A percentile compares a stretch with the other conserved stretches of the same genome.
These are phyloP conservation scores for Cyclotella baltica DNA, from an alignment of 108 stramenopile species.

Conservation along the genomic window DNA sequence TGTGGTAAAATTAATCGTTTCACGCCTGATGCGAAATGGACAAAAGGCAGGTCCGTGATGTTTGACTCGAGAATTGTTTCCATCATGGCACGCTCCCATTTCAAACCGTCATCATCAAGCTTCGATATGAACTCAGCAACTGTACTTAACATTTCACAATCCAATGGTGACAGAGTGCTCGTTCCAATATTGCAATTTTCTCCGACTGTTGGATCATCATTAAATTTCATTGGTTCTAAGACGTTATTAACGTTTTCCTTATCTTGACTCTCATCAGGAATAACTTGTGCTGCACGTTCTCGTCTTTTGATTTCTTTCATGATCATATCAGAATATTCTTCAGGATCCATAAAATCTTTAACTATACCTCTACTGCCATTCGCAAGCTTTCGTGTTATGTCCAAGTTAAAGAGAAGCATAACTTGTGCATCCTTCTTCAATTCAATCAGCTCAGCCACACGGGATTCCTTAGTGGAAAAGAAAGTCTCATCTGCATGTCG, in stretches of 20 bases:
- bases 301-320: conserved; percentile 11
- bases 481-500: conserved; percentile 33
- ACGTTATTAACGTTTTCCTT: neutral
- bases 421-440: conserved; percentile 58
- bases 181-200: too few relatives aligned
- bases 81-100: conserved; percentile 20
- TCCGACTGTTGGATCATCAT: too few relatives aligned
- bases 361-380: conserved; percentile 81
- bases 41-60: conserved; percentile 29
- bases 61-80: conserved; percentile 7
- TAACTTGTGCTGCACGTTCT: neutral
- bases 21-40: conserved; percentile 33
- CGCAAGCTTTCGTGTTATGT: conserved; percentile 47
- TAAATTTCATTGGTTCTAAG: neutral
- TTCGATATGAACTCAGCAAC: neutral
- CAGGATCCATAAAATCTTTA: conserved; percentile 35
- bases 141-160: conserved; percentile 8
- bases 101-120: conserved; percentile 5
- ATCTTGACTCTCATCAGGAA: neutral
- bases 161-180: conserved; percentile 18
- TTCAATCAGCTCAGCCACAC: conserved; percentile 11
- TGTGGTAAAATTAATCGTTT: conserved; percentile 36
- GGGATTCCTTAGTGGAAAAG: conserved; percentile 45
- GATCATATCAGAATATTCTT: conserved; percentile 26
- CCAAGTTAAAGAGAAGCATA: conserved; percentile 71